Evolutionary conservation across 768 basidiomycete genomes (phyloP).

Genomic region (Mycena filopes): DNA sequence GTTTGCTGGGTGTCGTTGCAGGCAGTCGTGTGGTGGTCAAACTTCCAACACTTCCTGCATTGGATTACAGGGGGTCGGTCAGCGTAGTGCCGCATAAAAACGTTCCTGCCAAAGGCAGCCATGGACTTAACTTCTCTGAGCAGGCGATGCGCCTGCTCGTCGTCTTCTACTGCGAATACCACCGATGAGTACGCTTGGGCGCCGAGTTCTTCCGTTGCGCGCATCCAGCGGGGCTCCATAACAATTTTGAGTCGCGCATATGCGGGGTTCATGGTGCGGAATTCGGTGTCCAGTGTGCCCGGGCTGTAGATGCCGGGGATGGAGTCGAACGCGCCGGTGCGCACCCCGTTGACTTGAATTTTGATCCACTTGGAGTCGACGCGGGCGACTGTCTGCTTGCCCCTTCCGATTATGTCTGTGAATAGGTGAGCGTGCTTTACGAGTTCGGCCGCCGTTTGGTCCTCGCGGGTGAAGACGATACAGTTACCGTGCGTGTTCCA

Average conservation of each 20-base stretch:
- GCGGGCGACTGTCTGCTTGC: background rate
- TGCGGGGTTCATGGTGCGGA: conserved; percentile 3
- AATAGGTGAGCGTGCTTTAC: background rate
- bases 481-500: conserved; percentile 19
- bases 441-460: conserved; percentile 21
- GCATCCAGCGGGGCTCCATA: background rate
- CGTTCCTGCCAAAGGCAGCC: conserved; percentile 15
- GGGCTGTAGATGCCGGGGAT: background rate
- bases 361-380: conserved; percentile 16
- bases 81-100: conserved; percentile 2
- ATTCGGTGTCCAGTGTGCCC: background rate
- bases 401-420: background rate
- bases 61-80: conserved; percentile 11
- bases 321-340: background rate
- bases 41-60: conserved; percentile 18
- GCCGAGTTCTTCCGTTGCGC: background rate
- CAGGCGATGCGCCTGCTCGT: conserved; percentile 3
- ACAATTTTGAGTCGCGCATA: background rate
- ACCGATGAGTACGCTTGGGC: conserved; percentile 4
- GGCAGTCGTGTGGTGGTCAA: background rate
- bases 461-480: conserved; percentile 1
- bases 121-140: conserved; percentile 17
- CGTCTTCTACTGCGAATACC: conserved; percentile 7
- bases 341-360: conserved; percentile 13
- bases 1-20: background rate